These are phyloP conservation scores for Tilletia setariae DNA, from an alignment of 1,284 basidiomycete genomes.

Conservation along the genomic window DNA sequence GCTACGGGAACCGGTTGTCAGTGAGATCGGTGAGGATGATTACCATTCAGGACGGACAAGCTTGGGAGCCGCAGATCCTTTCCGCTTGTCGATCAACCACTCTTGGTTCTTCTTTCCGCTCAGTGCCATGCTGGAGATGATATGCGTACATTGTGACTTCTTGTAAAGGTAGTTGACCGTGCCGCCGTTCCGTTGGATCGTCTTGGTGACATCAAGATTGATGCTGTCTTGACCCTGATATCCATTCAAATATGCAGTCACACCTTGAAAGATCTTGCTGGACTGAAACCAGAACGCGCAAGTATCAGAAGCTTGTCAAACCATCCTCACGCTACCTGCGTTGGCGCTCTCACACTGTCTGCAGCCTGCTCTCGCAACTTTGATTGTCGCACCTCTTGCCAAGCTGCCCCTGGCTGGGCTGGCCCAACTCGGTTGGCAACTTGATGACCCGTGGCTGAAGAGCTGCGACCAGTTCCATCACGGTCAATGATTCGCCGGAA, in stretches of 20 bases:
- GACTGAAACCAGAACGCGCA: not conserved
- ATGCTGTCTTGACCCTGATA: conserved; percentile 3
- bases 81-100: conserved; percentile 4
- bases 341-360: not conserved
- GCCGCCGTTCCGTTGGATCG: conserved; percentile 14
- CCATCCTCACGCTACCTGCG: not conserved
- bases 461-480: not conserved
- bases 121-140: conserved; percentile 4
- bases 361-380: conserved; percentile 12
- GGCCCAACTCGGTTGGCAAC: not conserved
- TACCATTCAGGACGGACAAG: conserved; percentile 8
- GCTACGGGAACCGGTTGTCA: too few species aligned
- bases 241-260: conserved; percentile 7
- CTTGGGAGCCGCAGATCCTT: not conserved
- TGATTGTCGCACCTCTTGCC: conserved; percentile 3
- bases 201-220: conserved; percentile 7
- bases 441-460: conserved; percentile 5
- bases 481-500: not conserved
- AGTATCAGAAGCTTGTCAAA: not conserved
- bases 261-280: conserved; percentile 10
- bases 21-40: not conserved
- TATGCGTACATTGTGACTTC: conserved; percentile 12
- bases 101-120: conserved; percentile 14
- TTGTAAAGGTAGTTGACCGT: conserved; percentile 6
- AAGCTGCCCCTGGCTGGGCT: not conserved